Base-by-base conservation (phyloP, 805 yeast species). In the Aciculoconidium aculeatum region DNA sequence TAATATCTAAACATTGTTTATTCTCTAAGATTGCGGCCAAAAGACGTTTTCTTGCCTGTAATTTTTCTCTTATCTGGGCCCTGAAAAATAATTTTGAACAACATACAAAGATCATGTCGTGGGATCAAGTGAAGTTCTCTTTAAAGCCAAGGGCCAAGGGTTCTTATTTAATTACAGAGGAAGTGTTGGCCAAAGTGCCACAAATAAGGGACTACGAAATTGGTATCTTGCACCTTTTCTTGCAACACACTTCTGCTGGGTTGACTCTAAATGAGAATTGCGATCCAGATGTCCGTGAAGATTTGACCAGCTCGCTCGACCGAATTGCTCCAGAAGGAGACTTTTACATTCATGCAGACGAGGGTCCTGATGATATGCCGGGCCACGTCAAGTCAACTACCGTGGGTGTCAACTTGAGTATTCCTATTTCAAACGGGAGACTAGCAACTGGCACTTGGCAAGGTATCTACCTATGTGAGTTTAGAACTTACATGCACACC, bases 301-400 rank as follows among this genome's bases (percentile, higher is more conserved):
- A 83, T 45, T 68, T 84, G 83, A 65, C 68, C 7, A 65, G 68
- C 14, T 72, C 81, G 1, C 53, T 84, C 41, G 80, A 76, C 43
- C 58, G 72, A 29, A 59, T 82, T 34, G 83, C 73, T 3, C 94
- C 94, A 0, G 90, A 82, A 44, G 70, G 65, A 5, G 61, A 61
- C 30, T 49, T 55, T 20, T 80, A 78, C 42, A 45, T 67, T 25
- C 88, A 78, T 49, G 72, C 69, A 9, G 90, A 80, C 31, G 94
- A 83, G 53, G 94, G 85, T 1, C 68, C 82, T 3, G 94, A 84
- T 49, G 94, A 83, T 49, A 79, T 82, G 87, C 84, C 90, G 2
- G 82, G 88, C 1, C 94, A 83, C 51, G 76, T 77, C 29, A 77
- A 81, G 47, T 66, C 81, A 11, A 19, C 39, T 4, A 31, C 44